These are phyloP conservation scores for Aspergillus sp. DNA, from an alignment of 2,329 filamentous ascomycete species.

Conservation along the genomic window DNA sequence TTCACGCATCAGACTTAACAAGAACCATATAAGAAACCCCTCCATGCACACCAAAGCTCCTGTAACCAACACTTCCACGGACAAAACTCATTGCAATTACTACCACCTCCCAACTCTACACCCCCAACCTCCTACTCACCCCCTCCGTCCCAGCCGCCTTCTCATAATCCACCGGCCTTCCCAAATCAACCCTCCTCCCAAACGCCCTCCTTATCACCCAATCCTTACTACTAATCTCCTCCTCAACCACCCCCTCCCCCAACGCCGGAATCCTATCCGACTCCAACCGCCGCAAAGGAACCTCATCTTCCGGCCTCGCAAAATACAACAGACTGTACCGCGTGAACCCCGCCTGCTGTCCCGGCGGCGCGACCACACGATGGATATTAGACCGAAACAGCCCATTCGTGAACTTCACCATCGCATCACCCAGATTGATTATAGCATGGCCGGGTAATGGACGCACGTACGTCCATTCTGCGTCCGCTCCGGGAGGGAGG, in stretches of 20 bases:
- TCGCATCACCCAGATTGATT: conserved; percentile 48
- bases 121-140: conserved; percentile 21
- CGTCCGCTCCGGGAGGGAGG: conserved; percentile 44
- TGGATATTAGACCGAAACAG: conserved; percentile 48
- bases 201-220: conserved; percentile 47
- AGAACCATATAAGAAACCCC: no score
- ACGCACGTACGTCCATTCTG: conserved; percentile 56
- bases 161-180: conserved; percentile 37
- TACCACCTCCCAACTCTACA: no score
- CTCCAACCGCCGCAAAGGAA: conserved; percentile 45
- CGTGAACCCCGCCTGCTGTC: conserved; percentile 46
- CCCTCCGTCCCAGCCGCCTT: conserved; percentile 38
- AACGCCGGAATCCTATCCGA: conserved; percentile 39
- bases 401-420: conserved; percentile 49
- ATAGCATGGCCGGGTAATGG: conserved; percentile 53
- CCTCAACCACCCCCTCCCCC: conserved; percentile 33
- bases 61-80: no score
- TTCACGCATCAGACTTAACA: no score
- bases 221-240: conserved; percentile 44
- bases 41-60: no score
- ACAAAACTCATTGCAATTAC: no score
- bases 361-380: conserved; percentile 54
- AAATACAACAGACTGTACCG: conserved; percentile 60
- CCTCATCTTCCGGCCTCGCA: conserved; percentile 52
- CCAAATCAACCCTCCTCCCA: conserved; percentile 40